phyloP scores from a whole-genome alignment of 169 alveolate genomes.

The Plasmodium chabaudi region DNA sequence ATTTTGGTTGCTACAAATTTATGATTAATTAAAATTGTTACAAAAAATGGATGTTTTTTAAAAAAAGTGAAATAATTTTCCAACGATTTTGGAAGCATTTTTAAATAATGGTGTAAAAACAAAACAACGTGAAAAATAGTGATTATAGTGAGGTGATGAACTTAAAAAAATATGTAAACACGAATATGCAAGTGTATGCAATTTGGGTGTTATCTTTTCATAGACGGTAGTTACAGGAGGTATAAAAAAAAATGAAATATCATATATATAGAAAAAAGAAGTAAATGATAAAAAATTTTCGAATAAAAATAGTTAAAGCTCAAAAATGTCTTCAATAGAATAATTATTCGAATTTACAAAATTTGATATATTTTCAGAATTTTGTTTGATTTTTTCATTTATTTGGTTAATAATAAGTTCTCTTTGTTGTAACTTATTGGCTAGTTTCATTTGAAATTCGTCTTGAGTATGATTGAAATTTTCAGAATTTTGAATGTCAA shows the following conservation, averaged over 20 bases:
- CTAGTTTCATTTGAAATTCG: slow-evolving; percentile 15
- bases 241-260: no score
- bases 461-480: background rate
- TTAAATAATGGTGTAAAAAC: background rate
- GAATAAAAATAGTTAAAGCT: slow-evolving; percentile 7
- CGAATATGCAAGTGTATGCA: background rate
- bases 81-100: background rate
- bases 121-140: background rate
- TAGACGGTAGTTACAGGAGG: no score
- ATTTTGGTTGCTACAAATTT: background rate
- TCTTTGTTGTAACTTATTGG: slow-evolving; percentile 43
- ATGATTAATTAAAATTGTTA: background rate
- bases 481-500: background rate
- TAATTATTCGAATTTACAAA: slow-evolving; percentile 31
- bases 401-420: slow-evolving; percentile 59
- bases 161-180: background rate
- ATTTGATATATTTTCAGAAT: slow-evolving; percentile 7
- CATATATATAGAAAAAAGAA: background rate
- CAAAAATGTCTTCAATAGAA: slow-evolving; percentile 64
- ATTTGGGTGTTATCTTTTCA: no score
- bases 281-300: background rate
- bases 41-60: background rate
- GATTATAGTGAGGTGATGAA: background rate
- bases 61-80: background rate
- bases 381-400: slow-evolving; percentile 59